phyloP scores from a whole-genome alignment of 1,284 basidiomycete species.

The Ustilago sp. region DNA sequence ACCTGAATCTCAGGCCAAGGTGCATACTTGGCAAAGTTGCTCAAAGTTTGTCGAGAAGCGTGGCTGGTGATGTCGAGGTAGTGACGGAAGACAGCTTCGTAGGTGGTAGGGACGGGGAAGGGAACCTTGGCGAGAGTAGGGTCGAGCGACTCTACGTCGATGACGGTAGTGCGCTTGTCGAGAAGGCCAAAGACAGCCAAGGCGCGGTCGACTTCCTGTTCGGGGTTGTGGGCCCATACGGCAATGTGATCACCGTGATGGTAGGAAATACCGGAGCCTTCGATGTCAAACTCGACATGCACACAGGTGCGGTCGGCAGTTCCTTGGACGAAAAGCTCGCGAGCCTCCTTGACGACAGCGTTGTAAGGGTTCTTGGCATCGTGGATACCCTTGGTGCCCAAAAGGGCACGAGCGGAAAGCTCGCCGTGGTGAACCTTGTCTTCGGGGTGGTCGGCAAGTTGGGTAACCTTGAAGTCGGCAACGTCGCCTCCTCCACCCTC shows the following conservation, averaged over 20 bases:
- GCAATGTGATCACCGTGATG: conserved; percentile 98
- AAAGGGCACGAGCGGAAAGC: conserved; percentile 79
- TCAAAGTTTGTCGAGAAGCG: conserved; percentile 91
- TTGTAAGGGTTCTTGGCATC: conserved; percentile 97
- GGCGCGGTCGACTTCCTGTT: conserved; percentile 88
- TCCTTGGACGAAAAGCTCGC: conserved; percentile 83
- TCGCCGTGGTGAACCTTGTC: conserved; percentile 67
- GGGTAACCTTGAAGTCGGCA: conserved; percentile 92
- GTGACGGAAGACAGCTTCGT: conserved; percentile 91
- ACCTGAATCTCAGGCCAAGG: conserved; percentile 82
- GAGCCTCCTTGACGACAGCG: conserved; percentile 80
- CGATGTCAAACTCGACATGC: conserved; percentile 92
- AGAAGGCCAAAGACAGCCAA: conserved; percentile 86
- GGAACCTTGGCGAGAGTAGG: conserved; percentile 98
- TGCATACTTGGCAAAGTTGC: conserved; percentile 86
- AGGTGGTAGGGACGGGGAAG: conserved; percentile 97
- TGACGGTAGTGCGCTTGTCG: conserved; percentile 78
- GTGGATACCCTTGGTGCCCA: conserved; percentile 85
- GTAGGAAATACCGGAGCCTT: conserved; percentile 96
- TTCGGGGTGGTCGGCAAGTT: conserved; percentile 73
- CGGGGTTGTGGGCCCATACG: conserved; percentile 95
- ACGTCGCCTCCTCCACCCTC: conserved; percentile 95
- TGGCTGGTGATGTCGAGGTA: conserved; percentile 95
- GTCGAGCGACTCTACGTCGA: conserved; percentile 91
- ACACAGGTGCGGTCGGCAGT: conserved; percentile 87